Conservation (phyloP, 495 filamentous ascomycete species). For the Friedmanniomyces endolithicus region DNA sequence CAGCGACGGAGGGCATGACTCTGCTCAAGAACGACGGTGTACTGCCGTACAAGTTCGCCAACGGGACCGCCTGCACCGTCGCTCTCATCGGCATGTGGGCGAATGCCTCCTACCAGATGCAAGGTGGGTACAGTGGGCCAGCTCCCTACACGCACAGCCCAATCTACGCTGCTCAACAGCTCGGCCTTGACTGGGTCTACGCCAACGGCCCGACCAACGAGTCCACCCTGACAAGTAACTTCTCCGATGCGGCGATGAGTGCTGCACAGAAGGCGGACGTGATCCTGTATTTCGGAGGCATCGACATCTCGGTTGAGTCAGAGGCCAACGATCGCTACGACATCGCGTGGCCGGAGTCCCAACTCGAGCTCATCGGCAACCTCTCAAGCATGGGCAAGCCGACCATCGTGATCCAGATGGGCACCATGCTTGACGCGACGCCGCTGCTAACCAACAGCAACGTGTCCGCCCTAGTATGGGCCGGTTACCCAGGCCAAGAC, state of each 20-base stretch:
- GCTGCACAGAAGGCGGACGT: slow-evolving; percentile 42
- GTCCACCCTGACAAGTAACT: slow-evolving; percentile 32
- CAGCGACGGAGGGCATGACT: slow-evolving; percentile 46
- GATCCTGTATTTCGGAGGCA: slow-evolving; percentile 46
- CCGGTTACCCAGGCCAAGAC: slow-evolving; percentile 48
- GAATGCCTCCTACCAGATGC: slow-evolving; percentile 47
- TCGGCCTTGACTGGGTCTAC: slow-evolving; percentile 37
- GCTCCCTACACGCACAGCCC: slow-evolving; percentile 47
- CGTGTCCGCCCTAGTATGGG: slow-evolving; percentile 45
- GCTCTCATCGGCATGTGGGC: slow-evolving; percentile 49
- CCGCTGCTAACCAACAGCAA: slow-evolving; percentile 31
- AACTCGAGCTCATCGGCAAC: slow-evolving; percentile 42
- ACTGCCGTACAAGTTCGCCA: slow-evolving; percentile 36
- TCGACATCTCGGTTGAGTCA: slow-evolving; percentile 44
- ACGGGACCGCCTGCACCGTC: slow-evolving; percentile 29
- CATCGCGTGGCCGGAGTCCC: slow-evolving; percentile 47
- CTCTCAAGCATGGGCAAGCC: slow-evolving; percentile 42
- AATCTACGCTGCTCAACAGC: slow-evolving; percentile 36
- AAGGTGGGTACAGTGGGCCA: slow-evolving; percentile 47
- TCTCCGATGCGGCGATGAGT: slow-evolving; percentile 32
- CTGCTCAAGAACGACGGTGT: slow-evolving; percentile 51
- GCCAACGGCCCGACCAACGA: slow-evolving; percentile 35
- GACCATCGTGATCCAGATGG: slow-evolving; percentile 46
- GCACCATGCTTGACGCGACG: slow-evolving; percentile 29
- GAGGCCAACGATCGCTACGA: slow-evolving; percentile 44